Base-by-base conservation (phyloP, 225 moss, liverwort and hornwort species). In the Marchantia polymorpha region DNA sequence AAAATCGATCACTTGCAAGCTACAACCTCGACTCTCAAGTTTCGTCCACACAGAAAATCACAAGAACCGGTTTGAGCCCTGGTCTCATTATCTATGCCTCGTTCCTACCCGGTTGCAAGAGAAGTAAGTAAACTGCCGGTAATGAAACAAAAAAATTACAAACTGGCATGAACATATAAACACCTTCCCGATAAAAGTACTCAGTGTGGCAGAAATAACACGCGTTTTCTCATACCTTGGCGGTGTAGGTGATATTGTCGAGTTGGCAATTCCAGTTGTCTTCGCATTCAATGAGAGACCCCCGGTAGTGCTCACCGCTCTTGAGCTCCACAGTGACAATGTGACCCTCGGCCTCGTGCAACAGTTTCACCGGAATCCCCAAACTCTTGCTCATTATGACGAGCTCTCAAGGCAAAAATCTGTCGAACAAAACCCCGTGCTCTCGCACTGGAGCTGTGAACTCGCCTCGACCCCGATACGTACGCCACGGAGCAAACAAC, bases 281-380 rank as follows among this genome's bases (percentile, higher is more conserved):
- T 64, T 96, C 94, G 55, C 91, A 91, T 75, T 94, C 92, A 23
- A 90, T 91, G 0, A 96, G 86, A 31, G 88, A 91, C 9, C 96
- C 96, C 19, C 53, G 89, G 59, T 90, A 94, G 2, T 86, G 68
- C 72, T 94, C 89, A 0, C 92, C 92, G 58, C 88, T 96, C 82
- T 92, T 96, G 0, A 96, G 82, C 80, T 94, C 92, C 51, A 94
- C 68, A 6, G 59, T 90, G 12, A 93, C 89, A 77, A 86, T 89
- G 56, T 94, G 88, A 0, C 94, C 96, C 79, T 96, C 96, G 7
- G 92, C 96, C 87, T 96, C 94, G 73, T 94, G 94, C 64, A 96
- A 78, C 58, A 94, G 77, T 84, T 93, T 96, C 77, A 94, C 83
- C 19, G 94, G 94, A 52, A 56, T 91, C 13, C 87, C 96, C 67